A percentile compares a stretch with the other conserved stretches of the same genome.
These are phyloP conservation scores for Tricholoma terreum DNA, from an alignment of 768 basidiomycete genomes.

Conservation along the genomic window DNA sequence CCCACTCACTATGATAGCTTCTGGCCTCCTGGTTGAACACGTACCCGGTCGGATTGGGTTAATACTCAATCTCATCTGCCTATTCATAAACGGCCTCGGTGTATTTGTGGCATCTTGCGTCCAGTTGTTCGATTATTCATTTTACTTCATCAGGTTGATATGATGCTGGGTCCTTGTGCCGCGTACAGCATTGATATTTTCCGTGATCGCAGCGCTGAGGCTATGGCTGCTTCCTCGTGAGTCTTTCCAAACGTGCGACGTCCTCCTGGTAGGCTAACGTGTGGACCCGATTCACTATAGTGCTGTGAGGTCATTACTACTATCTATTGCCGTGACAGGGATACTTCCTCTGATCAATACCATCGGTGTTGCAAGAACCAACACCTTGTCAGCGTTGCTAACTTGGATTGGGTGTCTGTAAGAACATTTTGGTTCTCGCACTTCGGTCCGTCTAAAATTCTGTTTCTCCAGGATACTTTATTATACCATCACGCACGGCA, in stretches of 20 bases:
- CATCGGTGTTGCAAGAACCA: slow-evolving; percentile 49
- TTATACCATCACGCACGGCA: slow-evolving; percentile 54
- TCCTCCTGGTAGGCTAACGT: neutral
- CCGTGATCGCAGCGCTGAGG: slow-evolving; percentile 59
- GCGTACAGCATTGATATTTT: slow-evolving; percentile 62
- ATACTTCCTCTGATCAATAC: slow-evolving; percentile 54
- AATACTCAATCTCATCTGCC: slow-evolving; percentile 45
- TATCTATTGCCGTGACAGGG: slow-evolving; percentile 39
- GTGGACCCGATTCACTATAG: slow-evolving; percentile 25
- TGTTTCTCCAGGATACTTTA: slow-evolving; percentile 41
- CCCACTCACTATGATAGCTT: slow-evolving; percentile 48
- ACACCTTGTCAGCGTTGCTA: slow-evolving; percentile 43
- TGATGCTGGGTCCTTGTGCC: slow-evolving; percentile 51
- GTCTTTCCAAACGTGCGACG: slow-evolving; percentile 16
- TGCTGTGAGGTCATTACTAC: slow-evolving; percentile 44
- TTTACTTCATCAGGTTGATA: slow-evolving; percentile 42
- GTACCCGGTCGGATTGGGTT: slow-evolving; percentile 50
- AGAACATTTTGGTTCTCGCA: slow-evolving; percentile 20
- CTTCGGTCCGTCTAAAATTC: slow-evolving; percentile 1
- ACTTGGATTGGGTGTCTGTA: slow-evolving; percentile 53
- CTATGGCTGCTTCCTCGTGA: slow-evolving; percentile 53
- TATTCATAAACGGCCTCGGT: slow-evolving; percentile 67
- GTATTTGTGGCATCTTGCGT: slow-evolving; percentile 33
- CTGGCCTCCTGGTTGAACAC: slow-evolving; percentile 50
- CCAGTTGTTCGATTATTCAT: neutral